Evolutionary conservation across 2,329 filamentous ascomycete genomes (phyloP).

Genomic region (Neurospora sp.): DNA sequence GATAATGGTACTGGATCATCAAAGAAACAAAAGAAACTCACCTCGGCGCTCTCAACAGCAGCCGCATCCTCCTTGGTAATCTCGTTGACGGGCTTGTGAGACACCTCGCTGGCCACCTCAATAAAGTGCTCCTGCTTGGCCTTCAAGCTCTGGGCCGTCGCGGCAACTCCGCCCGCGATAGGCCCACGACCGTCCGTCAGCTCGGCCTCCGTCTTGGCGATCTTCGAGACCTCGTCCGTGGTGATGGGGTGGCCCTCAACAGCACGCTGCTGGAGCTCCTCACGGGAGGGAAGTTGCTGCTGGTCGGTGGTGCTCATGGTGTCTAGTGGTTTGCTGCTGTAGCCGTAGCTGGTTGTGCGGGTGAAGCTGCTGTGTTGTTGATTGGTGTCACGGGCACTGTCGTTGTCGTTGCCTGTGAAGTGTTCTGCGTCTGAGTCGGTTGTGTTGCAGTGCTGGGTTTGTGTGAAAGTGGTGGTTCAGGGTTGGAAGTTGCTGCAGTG

Average conservation of each 20-base stretch:
- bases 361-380: not conserved
- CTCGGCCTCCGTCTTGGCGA: constrained; percentile 20
- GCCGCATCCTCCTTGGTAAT: constrained; percentile 24
- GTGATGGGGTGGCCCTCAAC: constrained; percentile 19
- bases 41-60: constrained; percentile 21
- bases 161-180: constrained; percentile 24
- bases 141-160: constrained; percentile 24
- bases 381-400: not conserved
- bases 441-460: not conserved
- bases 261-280: constrained; percentile 12
- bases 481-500: not conserved
- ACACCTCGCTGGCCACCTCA: constrained; percentile 20
- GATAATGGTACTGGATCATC: not conserved
- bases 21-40: constrained; percentile 1
- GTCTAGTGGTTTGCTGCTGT: not conserved
- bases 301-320: constrained; percentile 1
- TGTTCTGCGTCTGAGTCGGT: not conserved
- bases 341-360: not conserved
- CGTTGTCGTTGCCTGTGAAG: not conserved
- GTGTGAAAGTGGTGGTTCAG: not conserved
- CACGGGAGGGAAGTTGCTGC: constrained; percentile 7
- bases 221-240: constrained; percentile 17
- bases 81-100: constrained; percentile 19
- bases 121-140: constrained; percentile 25
- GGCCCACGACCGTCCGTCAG: constrained; percentile 20